Evolutionary conservation across 2,329 filamentous ascomycete genomes (phyloP).

Genomic region (Ascochyta fabae): DNA sequence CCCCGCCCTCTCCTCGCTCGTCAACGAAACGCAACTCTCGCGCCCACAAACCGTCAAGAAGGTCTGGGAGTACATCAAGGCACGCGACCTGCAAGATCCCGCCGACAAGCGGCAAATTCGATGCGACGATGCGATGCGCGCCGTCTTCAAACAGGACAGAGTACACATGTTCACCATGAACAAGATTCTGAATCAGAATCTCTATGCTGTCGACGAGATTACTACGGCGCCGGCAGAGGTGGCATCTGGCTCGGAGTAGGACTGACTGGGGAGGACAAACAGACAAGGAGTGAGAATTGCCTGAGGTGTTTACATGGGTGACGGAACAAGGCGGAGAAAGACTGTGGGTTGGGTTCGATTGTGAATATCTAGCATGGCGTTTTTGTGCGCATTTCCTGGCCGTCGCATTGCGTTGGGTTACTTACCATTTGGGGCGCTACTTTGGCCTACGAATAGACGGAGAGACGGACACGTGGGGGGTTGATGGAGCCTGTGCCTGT

Average conservation of each 20-base stretch:
- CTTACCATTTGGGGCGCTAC: neutral
- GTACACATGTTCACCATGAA: constrained; percentile 99
- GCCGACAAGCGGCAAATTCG: constrained; percentile 88
- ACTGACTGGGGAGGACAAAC: neutral
- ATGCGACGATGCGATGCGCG: constrained; percentile 90
- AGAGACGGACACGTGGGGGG: neutral
- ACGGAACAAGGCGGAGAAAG: neutral
- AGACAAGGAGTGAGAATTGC: neutral
- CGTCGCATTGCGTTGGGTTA: constrained; percentile 6
- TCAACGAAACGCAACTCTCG: constrained; percentile 81
- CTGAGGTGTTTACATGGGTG: neutral
- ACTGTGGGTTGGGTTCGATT: neutral
- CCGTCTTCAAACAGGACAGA: constrained; percentile 87
- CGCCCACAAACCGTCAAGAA: constrained; percentile 95
- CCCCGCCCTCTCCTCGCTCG: constrained; percentile 70
- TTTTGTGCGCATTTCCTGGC: constrained; percentile 14
- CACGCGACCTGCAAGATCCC: constrained; percentile 86
- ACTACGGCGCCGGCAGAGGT: constrained; percentile 1
- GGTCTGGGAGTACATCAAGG: constrained; percentile 95
- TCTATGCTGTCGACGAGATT: constrained; percentile 80
- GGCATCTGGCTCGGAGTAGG: neutral
- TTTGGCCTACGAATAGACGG: neutral
- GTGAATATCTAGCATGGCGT: constrained; percentile 18
- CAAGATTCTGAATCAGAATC: constrained; percentile 87
- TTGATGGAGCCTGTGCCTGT: neutral